Base-by-base conservation (phyloP, 192 early-diverging fungal genomes). In the Podila verticillata region DNA sequence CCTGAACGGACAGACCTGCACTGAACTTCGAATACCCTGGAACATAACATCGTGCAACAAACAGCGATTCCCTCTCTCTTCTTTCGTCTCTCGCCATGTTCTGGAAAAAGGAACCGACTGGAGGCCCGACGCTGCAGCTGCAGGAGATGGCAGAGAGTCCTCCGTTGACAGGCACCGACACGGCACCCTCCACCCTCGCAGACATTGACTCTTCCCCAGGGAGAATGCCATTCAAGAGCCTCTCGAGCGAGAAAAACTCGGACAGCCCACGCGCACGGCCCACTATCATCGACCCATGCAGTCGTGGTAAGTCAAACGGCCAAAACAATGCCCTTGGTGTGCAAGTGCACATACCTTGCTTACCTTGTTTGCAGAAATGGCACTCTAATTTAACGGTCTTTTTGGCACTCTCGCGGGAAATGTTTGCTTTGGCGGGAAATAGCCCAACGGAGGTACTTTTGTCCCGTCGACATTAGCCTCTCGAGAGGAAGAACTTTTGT, bases 391-490 rank as follows among this genome's bases (percentile, higher is more conserved):
- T n/a, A 0, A 44, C 39, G 0, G 39, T 44, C 39, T 1, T 44
- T 0, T 17, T 44, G 39, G 39, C 39, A 44, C 32, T 34, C 3
- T 0, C 39, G 39, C 39, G 39, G 39, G 39, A 44, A 44, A 44
- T 6, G 0, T 0, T 39, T 39, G 36, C 13, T 6, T 39, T 8
- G 36, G 36, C 22, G 7, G 10, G 12, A 56, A 26, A 12, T 34
- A 56, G 59, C 69, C 6, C 69, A 71, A 35, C 30, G 61, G 29
- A 59, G 69, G 5, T 63, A 49, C 69, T 71, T 71, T 54, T 60
- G 58, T 30, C 28, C 26, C 5, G 58, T 12, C 2, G 58, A 60
- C 17, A 26, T 32, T 3, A 5, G 8, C 15, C 58, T 60, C 17
- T 60, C 58, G 4, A 54, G 51, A 54, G 51, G 51, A 54, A 54